Base-by-base conservation (phyloP, 2,329 filamentous ascomycete species). In the Lachnellula arida region DNA sequence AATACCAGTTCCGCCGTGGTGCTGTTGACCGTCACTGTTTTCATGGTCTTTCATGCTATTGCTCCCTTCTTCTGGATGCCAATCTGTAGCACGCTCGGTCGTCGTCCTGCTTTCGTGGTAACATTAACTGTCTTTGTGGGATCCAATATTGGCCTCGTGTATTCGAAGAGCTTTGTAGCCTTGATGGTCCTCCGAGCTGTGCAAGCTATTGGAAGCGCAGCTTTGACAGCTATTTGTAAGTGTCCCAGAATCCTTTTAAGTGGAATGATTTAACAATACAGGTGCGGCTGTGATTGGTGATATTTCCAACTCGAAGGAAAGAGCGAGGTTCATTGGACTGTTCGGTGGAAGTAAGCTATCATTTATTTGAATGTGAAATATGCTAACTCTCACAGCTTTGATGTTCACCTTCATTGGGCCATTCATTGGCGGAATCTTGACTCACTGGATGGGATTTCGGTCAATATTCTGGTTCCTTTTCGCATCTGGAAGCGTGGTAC, bases 271-370 rank as follows among this genome's bases (percentile, higher is more conserved):
- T 23, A 12, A 32, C 9, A 32, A 12, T 32, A 12, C 4, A 57
- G 75, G 74, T 0, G 73, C 74, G 23, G 86, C 80, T 0, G 79
- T 88, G 1, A 78, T 88, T 1, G 81, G 82, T 0, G 86, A 89
- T 64, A 73, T 87, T 6, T 75, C 81, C 12, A 85, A 81, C 0
- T 78, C 78, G 1, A 78, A 78, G 1, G 85, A 89, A 64, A 73
- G 62, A 43, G 54, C 86, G 58, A 85, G 79, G 51, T 91, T 87
- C 66, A 85, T 91, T 73, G 86, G 81, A 48, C 78, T 84, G 58
- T 81, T 57, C 34, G 55, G 51, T 32, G 51, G 47, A n/a, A 54
- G 55, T 57, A 46, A 57, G 55, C 40, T 44, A 32, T 12, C 25
- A 12, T 3, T 7, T 8, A n/a, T 7, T 9, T 7, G 37, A 7